Evolutionary conservation across 345 rosid genomes (phyloP).

Genomic region (Lepidium sativum): DNA sequence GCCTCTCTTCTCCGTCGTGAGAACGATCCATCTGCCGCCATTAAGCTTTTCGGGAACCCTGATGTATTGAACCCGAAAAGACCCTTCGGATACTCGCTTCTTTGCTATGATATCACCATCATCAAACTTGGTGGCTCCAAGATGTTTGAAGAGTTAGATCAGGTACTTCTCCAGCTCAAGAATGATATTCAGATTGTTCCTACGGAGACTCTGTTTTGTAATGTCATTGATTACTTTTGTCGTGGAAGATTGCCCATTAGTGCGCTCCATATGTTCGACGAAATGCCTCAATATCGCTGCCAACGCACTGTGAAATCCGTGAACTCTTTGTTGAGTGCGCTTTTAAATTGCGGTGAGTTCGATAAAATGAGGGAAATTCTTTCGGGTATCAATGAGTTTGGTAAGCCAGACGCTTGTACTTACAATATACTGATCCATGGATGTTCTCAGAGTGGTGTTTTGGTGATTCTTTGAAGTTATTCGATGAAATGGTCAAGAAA

Average conservation of each 20-base stretch:
- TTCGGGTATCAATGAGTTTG: constrained; percentile 28
- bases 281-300: constrained; percentile 56
- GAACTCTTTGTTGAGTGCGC: constrained; percentile 50
- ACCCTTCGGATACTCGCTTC: constrained; percentile 48
- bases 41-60: constrained; percentile 48
- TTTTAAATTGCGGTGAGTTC: constrained; percentile 36
- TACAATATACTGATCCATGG: constrained; percentile 57
- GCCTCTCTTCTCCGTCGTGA: constrained; percentile 61
- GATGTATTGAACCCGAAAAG: constrained; percentile 16
- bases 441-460: constrained; percentile 23
- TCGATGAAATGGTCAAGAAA: constrained; percentile 57
- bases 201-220: constrained; percentile 55
- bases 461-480: constrained; percentile 45
- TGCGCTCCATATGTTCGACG: constrained; percentile 55
- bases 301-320: constrained; percentile 44
- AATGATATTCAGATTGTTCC: constrained; percentile 39
- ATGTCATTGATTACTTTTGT: constrained; percentile 46
- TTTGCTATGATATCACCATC: constrained; percentile 68
- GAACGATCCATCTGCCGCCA: constrained; percentile 57
- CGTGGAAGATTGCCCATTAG: constrained; percentile 38
- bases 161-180: constrained; percentile 52
- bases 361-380: constrained; percentile 37
- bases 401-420: constrained; percentile 60
- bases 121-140: constrained; percentile 71
- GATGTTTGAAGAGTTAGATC: constrained; percentile 61